Evolutionary conservation across 1,284 basidiomycete species (phyloP).

Genomic region (Sanghuangporus sanghuang): DNA sequence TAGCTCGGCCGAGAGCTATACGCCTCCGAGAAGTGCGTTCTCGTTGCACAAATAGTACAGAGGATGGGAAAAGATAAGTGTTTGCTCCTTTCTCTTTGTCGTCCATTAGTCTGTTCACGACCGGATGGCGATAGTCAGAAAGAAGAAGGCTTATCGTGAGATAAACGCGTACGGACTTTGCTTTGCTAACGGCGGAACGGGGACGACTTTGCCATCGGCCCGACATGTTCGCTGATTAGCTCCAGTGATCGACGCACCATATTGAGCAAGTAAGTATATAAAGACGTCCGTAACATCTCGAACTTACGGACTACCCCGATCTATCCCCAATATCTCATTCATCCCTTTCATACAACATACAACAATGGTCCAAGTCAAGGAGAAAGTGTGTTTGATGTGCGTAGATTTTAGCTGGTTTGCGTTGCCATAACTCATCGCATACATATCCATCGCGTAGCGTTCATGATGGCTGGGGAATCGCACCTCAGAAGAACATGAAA

Average conservation of each 20-base stretch:
- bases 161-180: not conserved
- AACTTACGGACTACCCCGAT: not conserved
- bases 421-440: not conserved
- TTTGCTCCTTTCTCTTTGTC: not conserved
- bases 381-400: slow-evolving; percentile 89
- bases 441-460: slow-evolving; percentile 46
- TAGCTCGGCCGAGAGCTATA: not conserved
- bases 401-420: not conserved
- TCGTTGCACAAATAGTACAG: not conserved
- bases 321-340: not conserved
- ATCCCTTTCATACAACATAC: not conserved
- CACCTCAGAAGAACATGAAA: slow-evolving; percentile 59
- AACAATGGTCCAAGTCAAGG: slow-evolving; percentile 47
- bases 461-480: slow-evolving; percentile 91
- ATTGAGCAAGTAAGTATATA: not conserved
- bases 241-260: not conserved
- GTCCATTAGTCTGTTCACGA: not conserved
- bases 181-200: not conserved
- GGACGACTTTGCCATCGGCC: not conserved
- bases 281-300: not conserved
- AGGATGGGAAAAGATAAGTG: not conserved
- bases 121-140: not conserved
- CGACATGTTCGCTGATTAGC: not conserved
- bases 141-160: not conserved
- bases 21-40: not conserved